Evolutionary conservation across 2,329 filamentous ascomycete genomes (phyloP), one percentile per base, ranked within the genome.

Genomic region (Zasmidium citrigriseum): DNA sequence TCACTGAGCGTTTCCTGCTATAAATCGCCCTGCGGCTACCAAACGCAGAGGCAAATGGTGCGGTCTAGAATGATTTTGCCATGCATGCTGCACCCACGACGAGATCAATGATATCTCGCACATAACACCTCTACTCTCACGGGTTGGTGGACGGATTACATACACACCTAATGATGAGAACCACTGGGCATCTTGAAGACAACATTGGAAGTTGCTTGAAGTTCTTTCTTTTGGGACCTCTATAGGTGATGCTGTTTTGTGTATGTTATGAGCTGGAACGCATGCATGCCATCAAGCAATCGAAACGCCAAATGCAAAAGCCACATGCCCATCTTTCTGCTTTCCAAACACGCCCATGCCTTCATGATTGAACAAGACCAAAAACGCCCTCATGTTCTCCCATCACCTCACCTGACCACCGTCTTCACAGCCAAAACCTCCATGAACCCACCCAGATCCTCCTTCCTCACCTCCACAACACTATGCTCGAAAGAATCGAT

Each of bases 401-500:
- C 38, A 44, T 46, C 50, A 10, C 56, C 16, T 54, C 41, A 83
- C 29, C 84, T 85, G 56, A 87, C 89, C 18, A 98, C 92, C 57
- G 87, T 87, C 82, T 96, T 96, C 83, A 92, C 88, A 76, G 93
- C 97, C 72, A 99, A 75, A 56, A 89, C 88, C 78, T 99, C 95
- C 65, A 99, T 79, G 73, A 99, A 99, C 0, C 89, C 91, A 16
- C 87, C 86, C 24, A 99, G 78, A 75, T 98, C 95, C 72, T 98
- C 95, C 79, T 96, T 97, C 76, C 88, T 88, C n/a, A 99, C 93
- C 74, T 99, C 95, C 48, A 98, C 93, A 7, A 98, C 95, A 70
- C 91, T 96, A 73, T 96, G 91, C 76, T 99, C 95, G 70, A 99
- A 99, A 74, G 90, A 96, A 76, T 99, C 95, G 71, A 97, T 96